Evolutionary conservation across 176 grass and related monocot genomes (phyloP).

Genomic region (Puccinellia tenuiflora): DNA sequence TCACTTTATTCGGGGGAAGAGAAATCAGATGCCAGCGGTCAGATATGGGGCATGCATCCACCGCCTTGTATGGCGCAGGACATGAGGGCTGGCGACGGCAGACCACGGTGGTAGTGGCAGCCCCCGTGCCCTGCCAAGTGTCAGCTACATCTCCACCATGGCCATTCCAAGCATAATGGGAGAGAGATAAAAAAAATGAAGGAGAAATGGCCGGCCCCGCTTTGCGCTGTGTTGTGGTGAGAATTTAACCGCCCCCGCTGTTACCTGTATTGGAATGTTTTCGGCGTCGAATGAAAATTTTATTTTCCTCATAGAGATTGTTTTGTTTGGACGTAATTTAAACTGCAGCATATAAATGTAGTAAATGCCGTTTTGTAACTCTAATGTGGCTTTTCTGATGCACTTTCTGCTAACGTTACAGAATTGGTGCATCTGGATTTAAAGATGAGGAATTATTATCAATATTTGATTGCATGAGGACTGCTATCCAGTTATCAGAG

Average conservation of each 20-base stretch:
- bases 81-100: no score
- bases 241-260: background rate
- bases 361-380: background rate
- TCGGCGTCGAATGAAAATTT: background rate
- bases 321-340: background rate
- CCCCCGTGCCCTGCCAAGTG: no score
- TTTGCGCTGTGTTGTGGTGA: background rate
- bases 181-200: no score
- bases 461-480: slow-evolving; percentile 60
- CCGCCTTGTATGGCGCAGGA: no score
- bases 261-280: background rate
- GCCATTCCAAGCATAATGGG: no score
- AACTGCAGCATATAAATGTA: background rate
- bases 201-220: no score
- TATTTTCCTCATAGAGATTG: background rate
- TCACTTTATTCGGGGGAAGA: background rate
- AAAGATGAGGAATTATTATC: slow-evolving; percentile 43
- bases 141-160: no score
- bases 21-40: background rate
- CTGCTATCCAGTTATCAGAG: slow-evolving; percentile 53
- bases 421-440: slow-evolving; percentile 37
- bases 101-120: no score
- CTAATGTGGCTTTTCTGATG: background rate
- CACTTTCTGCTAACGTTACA: slow-evolving; percentile 23
- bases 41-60: background rate